Evolutionary conservation across 2,329 filamentous ascomycete genomes (phyloP).

Genomic region (Botrytis medusae): DNA sequence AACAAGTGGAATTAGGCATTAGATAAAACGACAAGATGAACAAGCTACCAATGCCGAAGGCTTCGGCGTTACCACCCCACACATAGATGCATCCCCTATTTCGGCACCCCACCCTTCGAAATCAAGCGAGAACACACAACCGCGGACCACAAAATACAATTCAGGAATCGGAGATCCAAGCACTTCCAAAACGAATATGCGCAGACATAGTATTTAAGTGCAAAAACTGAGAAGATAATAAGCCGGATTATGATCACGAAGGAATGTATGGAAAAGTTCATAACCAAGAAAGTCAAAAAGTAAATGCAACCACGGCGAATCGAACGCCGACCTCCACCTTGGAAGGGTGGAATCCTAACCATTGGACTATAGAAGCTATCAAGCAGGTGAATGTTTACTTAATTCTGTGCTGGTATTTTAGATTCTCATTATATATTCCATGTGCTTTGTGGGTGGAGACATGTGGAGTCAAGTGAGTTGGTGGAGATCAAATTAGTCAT

Average conservation of each 20-base stretch:
- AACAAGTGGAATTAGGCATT: too few relatives aligned
- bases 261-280: neutral
- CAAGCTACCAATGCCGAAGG: neutral
- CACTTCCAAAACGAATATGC: neutral
- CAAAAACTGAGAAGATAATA: accelerated
- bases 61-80: neutral
- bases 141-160: neutral
- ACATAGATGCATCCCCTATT: neutral
- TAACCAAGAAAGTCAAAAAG: neutral
- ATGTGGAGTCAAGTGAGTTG: neutral
- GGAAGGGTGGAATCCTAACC: conserved; percentile 18
- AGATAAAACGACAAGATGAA: neutral
- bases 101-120: neutral
- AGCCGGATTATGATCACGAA: neutral
- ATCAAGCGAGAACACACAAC: neutral
- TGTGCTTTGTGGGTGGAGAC: neutral
- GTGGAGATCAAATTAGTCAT: neutral
- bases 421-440: neutral
- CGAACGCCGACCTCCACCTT: conserved; percentile 19
- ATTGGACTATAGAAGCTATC: conserved; percentile 7
- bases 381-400: neutral
- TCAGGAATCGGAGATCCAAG: neutral
- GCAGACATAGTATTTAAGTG: neutral
- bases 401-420: accelerated
- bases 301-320: conserved; percentile 6